These are phyloP conservation scores for Vanderwaltozyma tropicalis DNA, from an alignment of 805 yeast species.

Conservation along the genomic window DNA sequence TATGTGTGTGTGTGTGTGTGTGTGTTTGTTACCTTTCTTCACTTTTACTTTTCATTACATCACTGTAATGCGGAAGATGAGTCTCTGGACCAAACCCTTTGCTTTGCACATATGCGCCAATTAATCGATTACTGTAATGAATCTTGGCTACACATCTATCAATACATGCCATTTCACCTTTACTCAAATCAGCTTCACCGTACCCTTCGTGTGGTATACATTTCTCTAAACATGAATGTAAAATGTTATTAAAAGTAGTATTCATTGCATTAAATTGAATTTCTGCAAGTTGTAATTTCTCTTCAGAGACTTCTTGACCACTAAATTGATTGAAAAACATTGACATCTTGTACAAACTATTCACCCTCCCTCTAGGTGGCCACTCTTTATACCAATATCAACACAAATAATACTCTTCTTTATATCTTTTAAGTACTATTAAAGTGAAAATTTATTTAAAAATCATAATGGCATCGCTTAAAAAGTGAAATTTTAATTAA, in stretches of 20 bases:
- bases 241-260: conserved; percentile 46
- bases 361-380: conserved; percentile 53
- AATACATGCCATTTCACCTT: conserved; percentile 74
- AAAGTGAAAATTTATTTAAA: background rate
- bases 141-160: conserved; percentile 83
- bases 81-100: conserved; percentile 38
- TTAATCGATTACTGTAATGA: conserved; percentile 50
- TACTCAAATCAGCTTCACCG: conserved; percentile 73
- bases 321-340: conserved; percentile 39
- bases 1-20: background rate
- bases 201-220: conserved; percentile 41
- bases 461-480: too few species aligned
- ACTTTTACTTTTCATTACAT: background rate
- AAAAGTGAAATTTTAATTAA: too few species aligned
- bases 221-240: conserved; percentile 55
- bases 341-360: conserved; percentile 60
- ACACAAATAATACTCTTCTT: too few species aligned
- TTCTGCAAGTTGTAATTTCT: conserved; percentile 51
- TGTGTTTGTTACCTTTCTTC: background rate
- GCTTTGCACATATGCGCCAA: conserved; percentile 44
- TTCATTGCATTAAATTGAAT: conserved; percentile 60
- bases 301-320: conserved; percentile 45
- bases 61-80: conserved; percentile 29
- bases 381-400: too few species aligned
- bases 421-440: conserved; percentile 35